Evolutionary conservation across 208 protist species (phyloP), one percentile per base, ranked within the genome.

Genomic region (Leishmania martiniquensis): DNA sequence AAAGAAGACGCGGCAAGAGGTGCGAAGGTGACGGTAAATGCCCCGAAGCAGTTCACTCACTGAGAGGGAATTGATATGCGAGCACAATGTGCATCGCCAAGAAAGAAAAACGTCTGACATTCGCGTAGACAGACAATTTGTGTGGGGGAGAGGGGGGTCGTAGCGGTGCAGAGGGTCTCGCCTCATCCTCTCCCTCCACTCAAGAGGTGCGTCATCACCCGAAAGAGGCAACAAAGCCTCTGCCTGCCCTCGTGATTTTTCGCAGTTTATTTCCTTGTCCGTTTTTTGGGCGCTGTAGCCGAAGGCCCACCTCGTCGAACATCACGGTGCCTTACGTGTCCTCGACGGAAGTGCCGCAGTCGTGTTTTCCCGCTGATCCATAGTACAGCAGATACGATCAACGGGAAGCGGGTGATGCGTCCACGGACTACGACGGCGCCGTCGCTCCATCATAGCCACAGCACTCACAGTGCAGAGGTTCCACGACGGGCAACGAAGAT

Each of bases 391-490:
- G 52, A 71, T 20, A 72, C 0, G 22, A 42, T 25, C 25, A 29
- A n/a, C 47, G 1, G 25, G 67, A 51, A 39, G 47, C 29, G 47
- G n/a, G 29, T 9, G 17, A 4, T 7, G 45, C 29, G 13, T 45
- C 5, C 25, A 29, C 13, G 71, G 62, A 54, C 47, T 54, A 54
- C 13, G 71, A 51, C 72, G n/a, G 63, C 0, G 20, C 15, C 17
- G 42, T 2, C 0, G 51, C 25, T 9, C 72, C 63, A 39, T 54
- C 57, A 63, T 79, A 83, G 13, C 69, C 54, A n/a, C 74, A 80
- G 70, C 83, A 75, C 42, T 67, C 55, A 71, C 83, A 76, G 37
- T 45, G 71, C 69, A 81, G 32, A 17, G 45, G n/a, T 22, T 55
- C 42, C 17, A 15, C n/a, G 4, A 72, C 29, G 15, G 45, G 13